These are phyloP conservation scores for Vitis riparia DNA, from an alignment of 164 flowering plant genomes.

Conservation along the genomic window DNA sequence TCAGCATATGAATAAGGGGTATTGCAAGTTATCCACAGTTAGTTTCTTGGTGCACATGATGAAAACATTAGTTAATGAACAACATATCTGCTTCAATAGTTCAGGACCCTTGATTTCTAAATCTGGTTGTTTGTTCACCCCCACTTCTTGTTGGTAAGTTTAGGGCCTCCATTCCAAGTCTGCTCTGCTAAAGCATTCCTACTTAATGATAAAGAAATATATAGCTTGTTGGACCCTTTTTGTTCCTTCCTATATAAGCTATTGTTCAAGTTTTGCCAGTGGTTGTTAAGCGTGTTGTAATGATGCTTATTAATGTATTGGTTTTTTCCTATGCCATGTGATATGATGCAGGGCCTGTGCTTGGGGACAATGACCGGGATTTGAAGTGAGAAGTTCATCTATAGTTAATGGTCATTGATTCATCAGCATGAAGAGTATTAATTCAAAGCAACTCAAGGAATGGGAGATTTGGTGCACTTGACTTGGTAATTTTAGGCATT, in stretches of 20 bases:
- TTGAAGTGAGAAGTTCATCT: neutral
- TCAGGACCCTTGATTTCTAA: no score
- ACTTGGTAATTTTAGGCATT: neutral
- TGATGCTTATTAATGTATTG: neutral
- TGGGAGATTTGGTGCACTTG: neutral
- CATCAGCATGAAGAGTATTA: neutral
- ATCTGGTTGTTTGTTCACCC: no score
- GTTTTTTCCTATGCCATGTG: constrained; percentile 3
- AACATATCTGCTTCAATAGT: no score
- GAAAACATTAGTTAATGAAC: no score
- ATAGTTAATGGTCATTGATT: neutral
- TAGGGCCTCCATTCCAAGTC: neutral
- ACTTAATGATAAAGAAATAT: neutral
- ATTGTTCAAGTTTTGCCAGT: no score
- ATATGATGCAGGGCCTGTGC: constrained; percentile 25
- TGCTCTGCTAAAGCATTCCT: neutral
- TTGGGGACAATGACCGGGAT: constrained; percentile 28
- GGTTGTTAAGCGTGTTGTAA: no score
- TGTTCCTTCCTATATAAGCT: no score
- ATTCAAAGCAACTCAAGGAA: constrained; percentile 3
- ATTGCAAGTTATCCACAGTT: no score
- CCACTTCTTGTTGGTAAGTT: no score
- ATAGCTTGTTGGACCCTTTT: no score
- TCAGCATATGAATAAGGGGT: no score
- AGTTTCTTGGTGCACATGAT: no score